phyloP scores from a whole-genome alignment of 1,284 basidiomycete genomes.

The Violaceomyces palustris region DNA sequence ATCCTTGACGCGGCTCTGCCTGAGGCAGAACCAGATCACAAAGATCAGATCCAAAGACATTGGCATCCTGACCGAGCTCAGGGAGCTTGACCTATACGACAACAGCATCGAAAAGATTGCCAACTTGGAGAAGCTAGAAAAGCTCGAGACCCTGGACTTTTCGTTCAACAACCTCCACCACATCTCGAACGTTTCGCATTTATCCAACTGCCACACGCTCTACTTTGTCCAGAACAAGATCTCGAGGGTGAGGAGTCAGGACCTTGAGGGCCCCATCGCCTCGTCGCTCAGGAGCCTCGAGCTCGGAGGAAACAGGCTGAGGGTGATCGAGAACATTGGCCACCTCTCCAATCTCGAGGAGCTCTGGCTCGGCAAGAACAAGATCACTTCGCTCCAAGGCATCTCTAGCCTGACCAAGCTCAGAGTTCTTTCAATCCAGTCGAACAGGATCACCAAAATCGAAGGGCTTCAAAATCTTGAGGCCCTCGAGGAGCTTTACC shows the following conservation, averaged over 20 bases:
- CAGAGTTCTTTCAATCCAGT: conserved; percentile 66
- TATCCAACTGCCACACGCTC: conserved; percentile 63
- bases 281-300: conserved; percentile 75
- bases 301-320: conserved; percentile 83
- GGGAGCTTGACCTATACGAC: conserved; percentile 92
- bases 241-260: conserved; percentile 62
- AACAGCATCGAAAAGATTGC: conserved; percentile 65
- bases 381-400: conserved; percentile 40
- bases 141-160: conserved; percentile 77
- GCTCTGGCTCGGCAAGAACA: conserved; percentile 82
- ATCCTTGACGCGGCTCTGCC: conserved; percentile 70
- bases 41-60: conserved; percentile 59
- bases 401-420: conserved; percentile 15
- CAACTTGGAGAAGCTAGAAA: conserved; percentile 55
- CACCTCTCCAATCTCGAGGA: conserved; percentile 77
- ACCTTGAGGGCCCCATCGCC: conserved; percentile 62
- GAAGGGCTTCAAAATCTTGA: conserved; percentile 61
- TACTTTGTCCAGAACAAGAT: conserved; percentile 98
- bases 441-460: conserved; percentile 84
- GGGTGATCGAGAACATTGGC: conserved; percentile 85
- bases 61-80: conserved; percentile 63
- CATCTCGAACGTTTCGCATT: conserved; percentile 59
- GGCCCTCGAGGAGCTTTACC: conserved; percentile 80
- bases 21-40: conserved; percentile 82
- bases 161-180: conserved; percentile 82